These are phyloP conservation scores for Chenopodium formosanum DNA, from an alignment of 148 eudicot species.

Conservation along the genomic window DNA sequence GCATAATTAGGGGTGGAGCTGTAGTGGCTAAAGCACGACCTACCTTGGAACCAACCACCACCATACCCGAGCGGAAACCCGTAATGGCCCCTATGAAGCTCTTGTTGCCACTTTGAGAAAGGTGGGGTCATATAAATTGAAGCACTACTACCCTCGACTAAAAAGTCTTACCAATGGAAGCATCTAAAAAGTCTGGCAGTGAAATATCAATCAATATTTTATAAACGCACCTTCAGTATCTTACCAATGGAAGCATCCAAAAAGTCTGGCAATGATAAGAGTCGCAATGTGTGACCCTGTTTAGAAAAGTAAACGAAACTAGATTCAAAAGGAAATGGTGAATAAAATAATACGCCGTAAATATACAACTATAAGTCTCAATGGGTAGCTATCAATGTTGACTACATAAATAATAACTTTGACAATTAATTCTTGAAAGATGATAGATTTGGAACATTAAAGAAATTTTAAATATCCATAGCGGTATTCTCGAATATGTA, in stretches of 20 bases:
- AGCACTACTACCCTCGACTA: too few relatives aligned
- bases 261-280: constrained; percentile 92
- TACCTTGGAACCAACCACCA: too few relatives aligned
- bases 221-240: constrained; percentile 66
- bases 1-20: too few relatives aligned
- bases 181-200: too few relatives aligned
- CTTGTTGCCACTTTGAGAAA: too few relatives aligned
- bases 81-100: too few relatives aligned
- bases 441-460: not conserved
- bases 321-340: not conserved
- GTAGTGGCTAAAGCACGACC: too few relatives aligned
- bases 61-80: too few relatives aligned
- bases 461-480: not conserved
- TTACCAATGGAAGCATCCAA: constrained; percentile 94
- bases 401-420: not conserved
- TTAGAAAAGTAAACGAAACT: constrained; percentile 14
- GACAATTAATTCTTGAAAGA: not conserved
- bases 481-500: not conserved
- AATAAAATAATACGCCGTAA: not conserved
- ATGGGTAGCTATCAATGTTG: not conserved
- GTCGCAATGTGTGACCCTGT: constrained; percentile 93
- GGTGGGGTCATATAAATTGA: too few relatives aligned
- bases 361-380: not conserved
- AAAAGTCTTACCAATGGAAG: too few relatives aligned
- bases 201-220: not conserved